Evolutionary conservation across 179 eudicot genomes (phyloP), one percentile per base, ranked within the genome.

Genomic region (Camellia oleifera): DNA sequence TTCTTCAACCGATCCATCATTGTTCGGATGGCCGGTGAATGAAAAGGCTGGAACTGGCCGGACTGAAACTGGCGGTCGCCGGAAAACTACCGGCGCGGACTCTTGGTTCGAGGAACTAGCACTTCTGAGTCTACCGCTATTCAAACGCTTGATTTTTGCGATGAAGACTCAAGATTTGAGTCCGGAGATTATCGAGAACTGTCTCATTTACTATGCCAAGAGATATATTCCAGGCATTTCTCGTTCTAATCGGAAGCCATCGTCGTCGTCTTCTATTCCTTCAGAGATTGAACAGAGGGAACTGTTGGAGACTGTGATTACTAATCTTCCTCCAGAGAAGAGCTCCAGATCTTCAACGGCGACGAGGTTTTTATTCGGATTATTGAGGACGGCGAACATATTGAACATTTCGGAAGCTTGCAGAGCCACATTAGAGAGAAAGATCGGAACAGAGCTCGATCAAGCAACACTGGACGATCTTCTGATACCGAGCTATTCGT

Each of bases 401-500:
- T 68, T 94, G 26, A 85, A 81, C 75, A 90, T 87, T 61, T 86
- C 96, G 0, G 96, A 86, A 44, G 71, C 26, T 2, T 89, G 90
- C 32, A 87, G 87, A 79, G 53, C 84, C 14, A 80, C 81, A 2
- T 78, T 96, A 44, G 99, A 96, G 89, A 89, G 68, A 77, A 96
- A 89, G 77, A 96, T 96, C 0, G 99, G 99, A 3, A 82, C 85
- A 44, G 92, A 92, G 68, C 79, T 96, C 4, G 97, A 96, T 17
- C 90, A 88, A 78, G 96, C 99, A 0, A 88, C 93, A 9, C 74
- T 96, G 0, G 99, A 96, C 80, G 99, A 94, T 86, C 84, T 96
- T 54, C 79, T 96, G 72, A 90, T 96, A 60, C 99, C 99, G 69
- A 96, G 99, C 75, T 96, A 96, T 73, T 96, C 99, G 17, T 95